Base-by-base conservation (phyloP, 257 asterid genomes). In the Anisodus acutangulus region DNA sequence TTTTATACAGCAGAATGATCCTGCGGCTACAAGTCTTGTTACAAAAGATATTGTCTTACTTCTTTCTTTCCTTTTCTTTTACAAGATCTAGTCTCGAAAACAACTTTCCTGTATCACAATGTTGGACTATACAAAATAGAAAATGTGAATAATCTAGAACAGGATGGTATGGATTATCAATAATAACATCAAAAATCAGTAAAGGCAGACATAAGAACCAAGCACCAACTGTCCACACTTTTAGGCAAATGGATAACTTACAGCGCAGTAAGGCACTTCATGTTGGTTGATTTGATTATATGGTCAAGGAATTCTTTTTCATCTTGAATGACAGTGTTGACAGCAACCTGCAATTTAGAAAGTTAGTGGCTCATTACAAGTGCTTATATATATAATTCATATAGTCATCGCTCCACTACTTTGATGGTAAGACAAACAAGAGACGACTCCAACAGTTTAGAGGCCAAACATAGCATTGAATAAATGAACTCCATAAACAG, bases 301-400 rank as follows among this genome's bases (percentile, higher is more conserved):
- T 97, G 99, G 70, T 93, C 97, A 9, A 97, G 98, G 71, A 97
- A 97, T 85, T 93, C 98, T 89, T 95, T 97, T 88, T 95, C 99
- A 80, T 83, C 92, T 83, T 95, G 91, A 82, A 97, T 95, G 57
- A 93, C 89, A 31, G 99, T 97, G 88, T 97, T 97, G 35, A 97
- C 96, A 78, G 99, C 99, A 88, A 97, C 99, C 99, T 97, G 94
- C 81, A 87, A 86, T 47, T 79, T 55, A 69, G 71, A 84, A 53
- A 11, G 51, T 49, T 67, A 68, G 64, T 68, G 85, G 81, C 47
- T 26, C 45, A 53, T 26, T 76, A 22, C 64, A 53, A 12, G 63
- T 53, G 26, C 63, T 26, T 51, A 76, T 51, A 76, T 10, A 19
- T 47, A 72, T 11, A 47, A 19, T 19, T 47, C 60, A 49, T 49